Evolutionary conservation across 2,329 filamentous ascomycete genomes (phyloP), one percentile per base, ranked within the genome.

Genomic region (Thielaviopsis populi): DNA sequence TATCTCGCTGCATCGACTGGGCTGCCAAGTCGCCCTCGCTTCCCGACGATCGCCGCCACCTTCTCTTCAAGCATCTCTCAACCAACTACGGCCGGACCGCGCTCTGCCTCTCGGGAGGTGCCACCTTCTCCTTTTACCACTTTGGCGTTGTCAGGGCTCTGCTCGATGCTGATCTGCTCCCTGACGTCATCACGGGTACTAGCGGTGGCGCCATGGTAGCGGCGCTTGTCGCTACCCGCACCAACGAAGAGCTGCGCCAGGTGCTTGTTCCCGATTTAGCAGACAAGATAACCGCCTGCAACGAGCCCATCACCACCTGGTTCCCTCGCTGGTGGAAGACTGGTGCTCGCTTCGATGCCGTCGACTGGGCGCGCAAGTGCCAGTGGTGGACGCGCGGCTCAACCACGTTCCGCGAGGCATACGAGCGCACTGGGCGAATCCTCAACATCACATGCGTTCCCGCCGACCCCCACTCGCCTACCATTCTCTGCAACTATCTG

Each of bases 361-460:
- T 96, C 2, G 88, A 95, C 69, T 99, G 92, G 92, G 92, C 92
- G 0, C 80, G 80, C 66, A 83, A 87, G 68, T 89, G 87, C 70
- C 83, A 85, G 66, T 99, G 94, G 94, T 97, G 94, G 78, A 89
- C 88, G 50, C 82, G 85, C 68, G 94, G 94, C 40, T 95, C 88
- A 50, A 87, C 92, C 78, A 99, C 94, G 0, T 99, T 99, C 73
- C 84, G 86, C 63, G 94, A 99, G 75, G 94, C 94, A 2, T 97
- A 95, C 73, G 85, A 95, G 74, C 83, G 91, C 59, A 97, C 94
- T 0, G 94, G 94, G 0, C 87, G 94, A 22, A 94, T 97, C 67
- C 80, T 99, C 61, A 99, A 99, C 73, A 91, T 99, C 10, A 90
- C 89, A 5, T 99, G 94, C 73, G 90, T 99, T 1, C 94, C 94